A percentile compares a stretch with the other conserved stretches of the same genome.
These are phyloP conservation scores for Euphorbia pulcherrima DNA, from an alignment of 345 rosid species.

Conservation along the genomic window DNA sequence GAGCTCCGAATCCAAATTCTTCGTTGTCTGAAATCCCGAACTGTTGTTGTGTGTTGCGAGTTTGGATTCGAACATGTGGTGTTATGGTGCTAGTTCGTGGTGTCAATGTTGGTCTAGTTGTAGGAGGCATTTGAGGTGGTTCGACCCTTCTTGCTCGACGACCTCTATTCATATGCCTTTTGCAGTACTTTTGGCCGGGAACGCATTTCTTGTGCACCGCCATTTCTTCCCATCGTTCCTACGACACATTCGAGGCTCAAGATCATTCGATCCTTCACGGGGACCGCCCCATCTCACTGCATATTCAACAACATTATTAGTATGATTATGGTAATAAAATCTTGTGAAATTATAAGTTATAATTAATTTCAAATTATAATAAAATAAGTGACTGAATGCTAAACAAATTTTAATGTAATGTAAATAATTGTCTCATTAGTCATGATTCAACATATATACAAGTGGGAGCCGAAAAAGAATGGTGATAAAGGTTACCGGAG, in stretches of 20 bases:
- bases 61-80: conserved; percentile 22
- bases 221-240: conserved; percentile 85
- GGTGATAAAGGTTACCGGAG: too few species aligned
- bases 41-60: conserved; percentile 28
- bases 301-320: neutral
- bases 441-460: too few species aligned
- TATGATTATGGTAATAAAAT: too few species aligned
- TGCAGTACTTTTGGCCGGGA: conserved; percentile 74
- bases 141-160: conserved; percentile 88
- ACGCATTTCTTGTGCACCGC: conserved; percentile 77
- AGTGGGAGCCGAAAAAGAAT: too few species aligned
- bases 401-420: too few species aligned
- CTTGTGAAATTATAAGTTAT: too few species aligned
- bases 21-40: conserved; percentile 30
- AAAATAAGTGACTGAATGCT: too few species aligned
- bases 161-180: conserved; percentile 76
- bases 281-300: conserved; percentile 54
- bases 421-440: too few species aligned
- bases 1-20: too few species aligned
- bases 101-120: conserved; percentile 39
- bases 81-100: conserved; percentile 24
- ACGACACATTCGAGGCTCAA: conserved; percentile 74
- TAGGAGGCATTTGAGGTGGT: conserved; percentile 52
- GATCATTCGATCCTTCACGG: conserved; percentile 34
- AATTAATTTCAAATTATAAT: too few species aligned